phyloP scores from a whole-genome alignment of 345 rosid genomes.

The Euphorbia pulcherrima region DNA sequence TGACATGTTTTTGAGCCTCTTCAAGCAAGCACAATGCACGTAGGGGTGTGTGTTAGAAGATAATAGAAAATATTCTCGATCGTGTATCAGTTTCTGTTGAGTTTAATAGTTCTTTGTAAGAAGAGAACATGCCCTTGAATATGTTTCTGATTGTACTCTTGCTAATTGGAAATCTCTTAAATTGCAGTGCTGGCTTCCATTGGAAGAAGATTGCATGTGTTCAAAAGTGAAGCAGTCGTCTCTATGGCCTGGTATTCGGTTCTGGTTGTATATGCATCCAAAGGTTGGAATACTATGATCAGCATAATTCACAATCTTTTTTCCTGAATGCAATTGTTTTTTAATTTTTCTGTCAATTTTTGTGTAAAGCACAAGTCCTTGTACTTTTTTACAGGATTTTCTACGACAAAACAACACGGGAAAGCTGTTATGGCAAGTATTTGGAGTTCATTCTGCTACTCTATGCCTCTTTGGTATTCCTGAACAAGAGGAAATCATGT shows the following conservation, averaged over 20 bases:
- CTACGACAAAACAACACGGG: slow-evolving; percentile 95
- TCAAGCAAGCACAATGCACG: background rate
- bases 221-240: slow-evolving; percentile 49
- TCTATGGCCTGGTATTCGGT: slow-evolving; percentile 63
- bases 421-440: slow-evolving; percentile 83
- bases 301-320: background rate
- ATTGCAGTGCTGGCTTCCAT: slow-evolving; percentile 92
- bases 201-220: slow-evolving; percentile 89
- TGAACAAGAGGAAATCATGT: slow-evolving; percentile 91
- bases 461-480: slow-evolving; percentile 80
- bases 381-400: slow-evolving; percentile 57
- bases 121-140: background rate
- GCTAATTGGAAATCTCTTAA: background rate
- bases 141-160: background rate
- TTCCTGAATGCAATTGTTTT: background rate
- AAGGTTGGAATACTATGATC: slow-evolving; percentile 48
- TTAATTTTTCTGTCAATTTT: background rate
- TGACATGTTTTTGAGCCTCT: too few species aligned
- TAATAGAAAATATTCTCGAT: background rate
- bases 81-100: background rate
- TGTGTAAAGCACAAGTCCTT: slow-evolving; percentile 8
- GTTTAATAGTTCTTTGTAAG: background rate
- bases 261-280: slow-evolving; percentile 99
- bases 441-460: slow-evolving; percentile 76
- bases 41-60: too few species aligned